Percentiles rank a stretch among this genome's conserved stretches.
These are phyloP conservation scores for Amphirosellinia nigrospora DNA, from an alignment of 495 filamentous ascomycete genomes.

Conservation along the genomic window DNA sequence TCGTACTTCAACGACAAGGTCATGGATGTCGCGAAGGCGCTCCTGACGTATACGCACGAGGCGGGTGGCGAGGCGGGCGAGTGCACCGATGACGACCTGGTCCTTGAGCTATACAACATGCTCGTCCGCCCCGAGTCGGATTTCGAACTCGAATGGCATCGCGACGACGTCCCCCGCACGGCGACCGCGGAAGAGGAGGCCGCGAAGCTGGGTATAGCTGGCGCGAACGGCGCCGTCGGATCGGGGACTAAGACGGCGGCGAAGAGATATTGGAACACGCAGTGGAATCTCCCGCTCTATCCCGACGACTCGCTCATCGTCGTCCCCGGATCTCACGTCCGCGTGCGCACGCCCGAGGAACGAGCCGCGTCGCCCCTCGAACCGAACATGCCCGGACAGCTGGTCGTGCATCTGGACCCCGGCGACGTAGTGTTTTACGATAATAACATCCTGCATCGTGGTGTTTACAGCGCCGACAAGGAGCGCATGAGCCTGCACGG, in stretches of 20 bases:
- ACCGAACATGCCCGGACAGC: conserved; percentile 61
- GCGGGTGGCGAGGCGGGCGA: conserved; percentile 14
- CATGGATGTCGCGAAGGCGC: conserved; percentile 60
- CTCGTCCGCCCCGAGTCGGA: conserved; percentile 69
- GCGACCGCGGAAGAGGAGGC: conserved; percentile 57
- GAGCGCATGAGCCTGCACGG: conserved; percentile 82
- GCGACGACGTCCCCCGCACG: conserved; percentile 72
- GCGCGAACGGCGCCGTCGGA: conserved; percentile 28
- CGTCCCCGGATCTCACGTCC: conserved; percentile 71
- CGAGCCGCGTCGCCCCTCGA: conserved; percentile 65
- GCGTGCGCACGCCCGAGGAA: conserved; percentile 70
- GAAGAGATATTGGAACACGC: conserved; percentile 55
- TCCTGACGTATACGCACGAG: conserved; percentile 53
- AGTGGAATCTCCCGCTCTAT: conserved; percentile 79
- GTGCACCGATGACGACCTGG: conserved; percentile 53
- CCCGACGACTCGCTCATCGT: conserved; percentile 68
- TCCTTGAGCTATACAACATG: conserved; percentile 81
- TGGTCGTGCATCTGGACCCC: conserved; percentile 66
- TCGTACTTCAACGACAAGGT: conserved; percentile 71
- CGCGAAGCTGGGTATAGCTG: conserved; percentile 45
- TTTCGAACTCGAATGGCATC: conserved; percentile 77
- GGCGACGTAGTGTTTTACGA: conserved; percentile 86
- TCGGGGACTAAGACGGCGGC: conserved; percentile 10
- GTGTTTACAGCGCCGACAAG: conserved; percentile 66
- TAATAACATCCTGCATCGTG: conserved; percentile 85